A percentile compares a stretch with the other conserved stretches of the same genome.
Evolutionary conservation across 257 asterid genomes (phyloP).

Genomic region (Solanum sitiens): DNA sequence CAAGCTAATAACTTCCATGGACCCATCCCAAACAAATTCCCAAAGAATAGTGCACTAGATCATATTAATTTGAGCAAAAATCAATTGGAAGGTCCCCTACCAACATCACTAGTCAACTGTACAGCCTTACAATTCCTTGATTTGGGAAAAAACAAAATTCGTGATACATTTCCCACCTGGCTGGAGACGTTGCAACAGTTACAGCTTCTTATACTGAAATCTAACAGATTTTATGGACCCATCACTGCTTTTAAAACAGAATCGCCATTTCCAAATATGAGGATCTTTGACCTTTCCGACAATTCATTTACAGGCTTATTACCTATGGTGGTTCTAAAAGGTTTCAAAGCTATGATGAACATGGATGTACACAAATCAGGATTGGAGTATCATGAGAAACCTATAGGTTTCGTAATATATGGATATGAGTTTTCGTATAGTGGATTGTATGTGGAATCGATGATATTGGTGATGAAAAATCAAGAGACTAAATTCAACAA

Average conservation of each 20-base stretch:
- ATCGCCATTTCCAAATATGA: not conserved
- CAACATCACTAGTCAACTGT: not conserved
- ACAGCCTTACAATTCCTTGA: not conserved
- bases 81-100: not conserved
- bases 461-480: not conserved
- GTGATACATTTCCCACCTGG: not conserved
- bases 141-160: not conserved
- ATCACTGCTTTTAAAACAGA: not conserved
- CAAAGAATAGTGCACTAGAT: accelerated
- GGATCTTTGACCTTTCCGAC: not conserved
- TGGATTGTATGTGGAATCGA: not conserved
- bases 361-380: not conserved
- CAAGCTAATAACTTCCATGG: not conserved
- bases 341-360: not conserved
- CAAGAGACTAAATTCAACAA: not conserved
- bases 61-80: not conserved
- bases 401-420: accelerated
- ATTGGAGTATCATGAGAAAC: not conserved
- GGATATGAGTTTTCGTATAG: too few species aligned
- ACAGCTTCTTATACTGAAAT: not conserved
- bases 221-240: not conserved
- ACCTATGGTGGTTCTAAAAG: not conserved
- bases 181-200: not conserved
- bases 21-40: not conserved
- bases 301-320: not conserved